phyloP scores from a whole-genome alignment of 177 flowering plant genomes.

The Vitis hybrid region DNA sequence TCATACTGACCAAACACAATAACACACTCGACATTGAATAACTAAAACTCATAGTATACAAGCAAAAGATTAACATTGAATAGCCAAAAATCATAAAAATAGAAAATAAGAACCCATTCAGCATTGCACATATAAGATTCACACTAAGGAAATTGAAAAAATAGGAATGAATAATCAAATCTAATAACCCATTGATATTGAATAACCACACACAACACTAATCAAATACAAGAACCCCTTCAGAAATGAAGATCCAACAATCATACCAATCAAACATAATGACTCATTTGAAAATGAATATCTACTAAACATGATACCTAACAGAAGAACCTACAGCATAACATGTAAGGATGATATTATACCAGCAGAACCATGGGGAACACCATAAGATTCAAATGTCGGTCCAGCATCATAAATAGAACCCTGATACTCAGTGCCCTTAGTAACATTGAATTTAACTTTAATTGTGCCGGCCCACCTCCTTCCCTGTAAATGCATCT shows the following conservation, averaged over 20 bases:
- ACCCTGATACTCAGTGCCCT: slow-evolving; percentile 65
- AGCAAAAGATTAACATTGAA: neutral
- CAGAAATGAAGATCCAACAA: neutral
- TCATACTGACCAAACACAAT: neutral
- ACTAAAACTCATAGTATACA: neutral
- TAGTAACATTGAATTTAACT: slow-evolving; percentile 45
- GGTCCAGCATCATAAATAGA: slow-evolving; percentile 85
- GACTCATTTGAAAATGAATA: neutral
- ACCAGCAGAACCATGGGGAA: slow-evolving; percentile 94
- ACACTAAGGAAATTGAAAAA: neutral
- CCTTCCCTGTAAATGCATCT: slow-evolving; percentile 88
- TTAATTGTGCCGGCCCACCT: slow-evolving; percentile 78
- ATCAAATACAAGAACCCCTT: neutral
- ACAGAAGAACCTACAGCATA: neutral
- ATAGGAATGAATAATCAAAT: neutral
- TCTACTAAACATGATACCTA: neutral
- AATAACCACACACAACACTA: neutral
- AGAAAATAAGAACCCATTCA: neutral
- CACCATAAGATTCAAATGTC: slow-evolving; percentile 85
- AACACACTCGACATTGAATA: neutral
- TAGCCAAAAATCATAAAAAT: no score
- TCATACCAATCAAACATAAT: neutral
- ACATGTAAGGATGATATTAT: slow-evolving; percentile 6
- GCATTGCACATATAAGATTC: neutral
- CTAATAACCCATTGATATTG: no score